Evolutionary conservation across 75 land plant genomes (phyloP), one percentile per base, ranked within the genome.

Genomic region (Ceratopteris richardii): DNA sequence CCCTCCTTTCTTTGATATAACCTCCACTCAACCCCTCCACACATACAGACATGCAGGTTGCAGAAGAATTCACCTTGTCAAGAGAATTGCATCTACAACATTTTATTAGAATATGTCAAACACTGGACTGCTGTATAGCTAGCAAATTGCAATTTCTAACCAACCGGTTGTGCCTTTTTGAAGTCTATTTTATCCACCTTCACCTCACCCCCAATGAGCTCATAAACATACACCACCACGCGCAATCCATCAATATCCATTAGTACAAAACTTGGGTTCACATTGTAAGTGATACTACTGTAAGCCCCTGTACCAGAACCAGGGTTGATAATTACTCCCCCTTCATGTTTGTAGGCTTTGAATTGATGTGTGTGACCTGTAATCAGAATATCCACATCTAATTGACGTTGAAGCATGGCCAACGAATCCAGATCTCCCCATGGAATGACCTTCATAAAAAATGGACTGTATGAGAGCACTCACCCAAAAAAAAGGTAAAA

Each of bases 131-230:
- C n/a, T n/a, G n/a, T n/a, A n/a, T n/a, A n/a, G n/a, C n/a, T n/a
- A n/a, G n/a, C n/a, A n/a, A n/a, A n/a, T n/a, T n/a, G n/a, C n/a
- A n/a, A n/a, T n/a, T n/a, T n/a, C 37, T 33, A 33, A 33, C 9
- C 9, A 14, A 46, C 29, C 54, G 73, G 36, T 53, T 61, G 70
- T 63, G 63, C 80, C 71, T 91, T 91, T 81, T 91, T 91, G 65
- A 88, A 91, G 64, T 91, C 97, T 55, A 91, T 91, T 71, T 91
- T 91, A 76, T 91, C 97, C 10, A 91, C 97, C 63, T 91, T 91
- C 47, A 91, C 94, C 60, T 88, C 97, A 7, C 97, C 97, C 57
- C 88, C 97, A 60, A 91, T 84, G 46, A 91, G 89, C 77, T 88
- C 97, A 69, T 91, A 91, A 0, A 91, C 97, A 54, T 91, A 91